A percentile compares a stretch with the other conserved stretches of the same genome.
Evolutionary conservation across 805 yeast genomes (phyloP).

Genomic region (Saccharomycodes ludwigii): DNA sequence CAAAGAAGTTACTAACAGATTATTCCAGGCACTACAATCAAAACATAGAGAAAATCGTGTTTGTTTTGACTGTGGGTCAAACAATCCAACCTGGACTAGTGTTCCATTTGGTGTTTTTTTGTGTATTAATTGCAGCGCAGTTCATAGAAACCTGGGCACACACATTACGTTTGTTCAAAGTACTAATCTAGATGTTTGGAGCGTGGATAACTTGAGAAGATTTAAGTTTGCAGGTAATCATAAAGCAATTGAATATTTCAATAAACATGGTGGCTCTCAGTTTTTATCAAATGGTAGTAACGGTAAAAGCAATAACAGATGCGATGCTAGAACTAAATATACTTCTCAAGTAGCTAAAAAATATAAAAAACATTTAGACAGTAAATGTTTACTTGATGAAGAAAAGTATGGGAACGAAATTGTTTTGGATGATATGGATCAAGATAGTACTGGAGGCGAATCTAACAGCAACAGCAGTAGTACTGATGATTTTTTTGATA

Average conservation of each 20-base stretch:
- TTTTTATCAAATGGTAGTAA: conserved; percentile 34
- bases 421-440: conserved; percentile 29
- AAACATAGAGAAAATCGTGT: conserved; percentile 61
- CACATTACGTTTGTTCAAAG: conserved; percentile 93
- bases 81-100: conserved; percentile 97
- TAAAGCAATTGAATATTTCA: conserved; percentile 68
- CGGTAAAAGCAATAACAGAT: too few species aligned
- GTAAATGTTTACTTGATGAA: conserved; percentile 53
- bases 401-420: conserved; percentile 60
- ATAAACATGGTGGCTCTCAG: conserved; percentile 76
- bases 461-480: conserved; percentile 28
- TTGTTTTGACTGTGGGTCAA: conserved; percentile 90
- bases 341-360: conserved; percentile 66
- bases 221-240: conserved; percentile 93
- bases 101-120: conserved; percentile 89
- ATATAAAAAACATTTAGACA: conserved; percentile 70
- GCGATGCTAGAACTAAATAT: conserved; percentile 67
- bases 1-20: conserved; percentile 54
- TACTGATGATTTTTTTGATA: conserved; percentile 80
- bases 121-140: conserved; percentile 91
- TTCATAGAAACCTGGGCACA: conserved; percentile 91
- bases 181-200: conserved; percentile 88
- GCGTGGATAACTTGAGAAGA: conserved; percentile 75
- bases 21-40: conserved; percentile 48
- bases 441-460: conserved; percentile 17